A percentile compares a stretch with the other conserved stretches of the same genome.
Evolutionary conservation across 306 rosid species (phyloP).

Genomic region (Fagus sylvatica): DNA sequence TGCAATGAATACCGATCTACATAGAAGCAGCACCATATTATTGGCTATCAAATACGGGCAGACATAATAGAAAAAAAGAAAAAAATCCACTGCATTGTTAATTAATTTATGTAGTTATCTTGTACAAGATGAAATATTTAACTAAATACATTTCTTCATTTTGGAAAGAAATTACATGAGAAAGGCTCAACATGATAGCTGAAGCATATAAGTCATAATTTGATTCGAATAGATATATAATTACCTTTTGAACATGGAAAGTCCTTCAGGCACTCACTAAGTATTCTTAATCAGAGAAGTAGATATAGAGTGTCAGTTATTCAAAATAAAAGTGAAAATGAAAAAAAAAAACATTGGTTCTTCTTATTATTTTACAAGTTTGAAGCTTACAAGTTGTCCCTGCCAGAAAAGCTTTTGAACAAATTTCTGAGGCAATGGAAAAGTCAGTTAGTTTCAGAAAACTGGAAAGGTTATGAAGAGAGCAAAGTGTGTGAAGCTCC

Average conservation of each 20-base stretch:
- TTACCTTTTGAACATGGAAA: slow-evolving; percentile 26
- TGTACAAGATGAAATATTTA: too few species aligned
- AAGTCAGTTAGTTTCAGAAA: background rate
- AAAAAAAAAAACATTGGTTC: background rate
- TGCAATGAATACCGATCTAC: slow-evolving; percentile 35
- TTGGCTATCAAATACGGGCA: background rate
- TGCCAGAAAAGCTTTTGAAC: slow-evolving; percentile 22
- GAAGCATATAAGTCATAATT: background rate
- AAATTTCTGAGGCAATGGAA: slow-evolving; percentile 13
- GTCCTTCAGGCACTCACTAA: background rate
- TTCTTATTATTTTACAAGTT: background rate
- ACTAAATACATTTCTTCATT: too few species aligned
- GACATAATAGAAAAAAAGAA: too few species aligned
- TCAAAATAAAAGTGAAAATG: background rate
- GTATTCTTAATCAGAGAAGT: background rate
- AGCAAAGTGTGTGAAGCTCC: background rate
- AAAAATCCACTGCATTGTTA: too few species aligned
- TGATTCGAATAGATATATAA: background rate
- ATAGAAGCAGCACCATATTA: background rate
- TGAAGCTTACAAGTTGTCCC: slow-evolving; percentile 19
- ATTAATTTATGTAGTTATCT: too few species aligned
- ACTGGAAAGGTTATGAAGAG: background rate
- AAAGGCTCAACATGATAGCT: background rate
- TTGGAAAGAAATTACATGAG: too few species aligned
- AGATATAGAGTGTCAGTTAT: background rate